These are phyloP conservation scores for Colletotrichum sp. DNA, from an alignment of 2,329 filamentous ascomycete genomes.

Conservation along the genomic window DNA sequence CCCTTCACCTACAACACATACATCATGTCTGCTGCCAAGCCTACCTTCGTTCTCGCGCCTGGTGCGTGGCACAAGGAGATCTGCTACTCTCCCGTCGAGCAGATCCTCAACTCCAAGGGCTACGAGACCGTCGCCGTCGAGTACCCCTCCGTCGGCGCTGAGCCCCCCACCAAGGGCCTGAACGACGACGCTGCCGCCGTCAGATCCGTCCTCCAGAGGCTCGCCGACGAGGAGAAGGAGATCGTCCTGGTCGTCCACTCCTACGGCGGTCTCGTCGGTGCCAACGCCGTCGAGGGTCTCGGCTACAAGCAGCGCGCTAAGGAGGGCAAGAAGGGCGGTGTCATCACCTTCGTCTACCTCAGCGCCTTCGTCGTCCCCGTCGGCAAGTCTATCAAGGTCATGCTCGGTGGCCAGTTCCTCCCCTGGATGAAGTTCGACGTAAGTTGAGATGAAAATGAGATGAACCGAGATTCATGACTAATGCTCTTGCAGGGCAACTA, in stretches of 20 bases:
- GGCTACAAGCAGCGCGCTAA: slow-evolving; percentile 34
- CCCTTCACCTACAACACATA: not conserved
- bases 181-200: slow-evolving; percentile 36
- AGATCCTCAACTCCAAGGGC: slow-evolving; percentile 32
- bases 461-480: not conserved
- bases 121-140: slow-evolving; percentile 34
- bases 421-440: slow-evolving; percentile 31
- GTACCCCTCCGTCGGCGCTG: slow-evolving; percentile 36
- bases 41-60: slow-evolving; percentile 39
- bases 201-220: slow-evolving; percentile 25
- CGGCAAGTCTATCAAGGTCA: slow-evolving; percentile 26
- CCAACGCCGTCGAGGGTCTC: slow-evolving; percentile 39
- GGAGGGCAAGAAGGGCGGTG: slow-evolving; percentile 39
- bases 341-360: slow-evolving; percentile 40
- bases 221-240: slow-evolving; percentile 39
- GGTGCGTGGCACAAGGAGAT: slow-evolving; percentile 41
- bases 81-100: slow-evolving; percentile 31
- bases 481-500: slow-evolving; percentile 4
- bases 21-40: slow-evolving; percentile 5
- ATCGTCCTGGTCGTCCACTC: slow-evolving; percentile 48
- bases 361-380: slow-evolving; percentile 34
- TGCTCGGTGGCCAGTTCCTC: slow-evolving; percentile 25
- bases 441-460: not conserved
- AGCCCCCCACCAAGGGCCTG: slow-evolving; percentile 27
- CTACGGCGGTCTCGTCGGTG: slow-evolving; percentile 44